Evolutionary conservation across 2,329 filamentous ascomycete genomes (phyloP).

Genomic region (Cladosporium oxysporum): DNA sequence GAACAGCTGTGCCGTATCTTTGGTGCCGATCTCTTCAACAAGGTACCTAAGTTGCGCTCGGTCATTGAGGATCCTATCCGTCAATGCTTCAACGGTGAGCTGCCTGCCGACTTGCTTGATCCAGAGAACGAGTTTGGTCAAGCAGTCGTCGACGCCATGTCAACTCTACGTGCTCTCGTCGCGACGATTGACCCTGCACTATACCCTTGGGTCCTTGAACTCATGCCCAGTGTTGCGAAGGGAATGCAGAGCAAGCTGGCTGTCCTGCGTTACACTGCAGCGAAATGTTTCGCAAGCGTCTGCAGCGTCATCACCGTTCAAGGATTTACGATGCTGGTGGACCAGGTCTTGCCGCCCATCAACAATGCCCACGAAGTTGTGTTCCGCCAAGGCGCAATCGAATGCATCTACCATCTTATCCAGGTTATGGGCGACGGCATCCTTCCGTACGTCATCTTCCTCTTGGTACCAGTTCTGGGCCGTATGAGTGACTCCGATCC

Average conservation of each 20-base stretch:
- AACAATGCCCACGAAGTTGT: slow-evolving; percentile 86
- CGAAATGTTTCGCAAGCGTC: slow-evolving; percentile 94
- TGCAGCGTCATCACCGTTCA: slow-evolving; percentile 95
- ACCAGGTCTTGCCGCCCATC: slow-evolving; percentile 88
- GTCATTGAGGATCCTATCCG: slow-evolving; percentile 82
- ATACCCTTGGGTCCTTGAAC: slow-evolving; percentile 75
- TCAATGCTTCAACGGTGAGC: slow-evolving; percentile 66
- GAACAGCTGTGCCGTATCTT: slow-evolving; percentile 84
- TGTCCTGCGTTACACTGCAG: slow-evolving; percentile 92
- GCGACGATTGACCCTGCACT: slow-evolving; percentile 80
- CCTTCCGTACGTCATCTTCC: slow-evolving; percentile 95
- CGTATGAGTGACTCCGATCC: slow-evolving; percentile 99
- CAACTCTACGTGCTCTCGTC: slow-evolving; percentile 86
- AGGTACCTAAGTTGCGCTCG: slow-evolving; percentile 75
- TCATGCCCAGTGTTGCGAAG: slow-evolving; percentile 83
- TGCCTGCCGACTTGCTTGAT: slow-evolving; percentile 73
- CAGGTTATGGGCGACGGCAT: slow-evolving; percentile 98
- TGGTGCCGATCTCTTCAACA: slow-evolving; percentile 73
- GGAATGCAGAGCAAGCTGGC: slow-evolving; percentile 85
- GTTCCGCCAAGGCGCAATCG: slow-evolving; percentile 88
- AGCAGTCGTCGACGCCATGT: slow-evolving; percentile 91
- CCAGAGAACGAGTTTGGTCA: slow-evolving; percentile 78
- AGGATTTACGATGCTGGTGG: slow-evolving; percentile 93
- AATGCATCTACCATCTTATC: slow-evolving; percentile 95
- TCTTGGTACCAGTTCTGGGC: slow-evolving; percentile 93